Evolutionary conservation across 2,329 filamentous ascomycete species (phyloP), one percentile per base, ranked within the genome.

Genomic region (Emergomyces orientalis): DNA sequence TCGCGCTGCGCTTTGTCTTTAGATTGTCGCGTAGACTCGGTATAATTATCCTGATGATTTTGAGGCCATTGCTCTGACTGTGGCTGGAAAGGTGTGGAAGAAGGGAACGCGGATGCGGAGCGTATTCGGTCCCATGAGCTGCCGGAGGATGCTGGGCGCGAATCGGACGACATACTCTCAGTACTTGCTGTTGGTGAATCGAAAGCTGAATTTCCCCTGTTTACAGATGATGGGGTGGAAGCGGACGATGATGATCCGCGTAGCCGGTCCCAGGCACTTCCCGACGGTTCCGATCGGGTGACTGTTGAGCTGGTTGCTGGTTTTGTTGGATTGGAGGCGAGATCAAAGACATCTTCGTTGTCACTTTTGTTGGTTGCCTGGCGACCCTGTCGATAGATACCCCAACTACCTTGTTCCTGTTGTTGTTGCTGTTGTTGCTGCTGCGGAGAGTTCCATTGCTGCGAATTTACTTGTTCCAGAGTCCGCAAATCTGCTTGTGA

Each of bases 1-100:
- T 79, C 75, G 9, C 71, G 73, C 62, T 77, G 77, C 2, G 77
- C 76, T 61, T 74, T 70, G 49, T 78, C 73, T 57, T 71, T 70
- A 32, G 76, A 73, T 6, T 57, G 60, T 47, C 14, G 54, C 17
- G 43, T 60, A 51, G 27, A 51, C 3, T 51, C 32, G 3, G 14
- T 32, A 39, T 52, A 13, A 27, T 30, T 34, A 39, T 66, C 62
- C 37, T 64, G 59, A 37, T 65, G 58, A 41, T 61, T 63, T 25
- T 61, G 59, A 25, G 56, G 56, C 55, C 47, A 58, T 37, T 64
- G 65, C 34, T 60, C 59, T 9, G 39, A 34, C 45, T 52, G 60
- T 22, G 57, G 39, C 14, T 59, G 59, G 56, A 41, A 56, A 32
- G 54, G 54, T 1, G 19, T 5, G n/a, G 59, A 32, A 19, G 59